Base-by-base conservation (phyloP, 2,329 filamentous ascomycete genomes). In the Trichoderma simmonsii region DNA sequence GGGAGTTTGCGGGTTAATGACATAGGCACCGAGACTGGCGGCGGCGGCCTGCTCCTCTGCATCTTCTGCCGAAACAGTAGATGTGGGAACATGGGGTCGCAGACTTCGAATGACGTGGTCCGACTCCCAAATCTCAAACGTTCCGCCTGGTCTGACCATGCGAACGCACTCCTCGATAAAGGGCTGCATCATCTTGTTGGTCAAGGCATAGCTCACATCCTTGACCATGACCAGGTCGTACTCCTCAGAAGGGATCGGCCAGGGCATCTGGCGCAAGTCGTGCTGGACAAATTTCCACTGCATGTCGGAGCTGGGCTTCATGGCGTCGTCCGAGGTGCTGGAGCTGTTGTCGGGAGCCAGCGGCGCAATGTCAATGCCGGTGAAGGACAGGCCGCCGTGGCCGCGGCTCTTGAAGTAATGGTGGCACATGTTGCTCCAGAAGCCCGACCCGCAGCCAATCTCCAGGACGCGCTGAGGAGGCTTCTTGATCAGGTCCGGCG, bases 191-290 rank as follows among this genome's bases (percentile, higher is more conserved):
- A 88, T 84, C 59, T 88, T 83, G 30, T 88, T 88, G 8, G 91
- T 85, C n/a, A 89, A 82, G 26, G 84, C 88, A 74, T 96, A 85
- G 69, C 90, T 91, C 77, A 94, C 84, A 79, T 97, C 94, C 81
- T 97, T 97, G 78, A 93, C 87, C 85, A 97, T 94, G 77, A 98
- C 88, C 54, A 97, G 86, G 79, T 97, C 94, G 80, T 97, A 98
- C 76, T 95, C 91, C 43, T 87, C 91, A 73, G 93, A 89, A 2
- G 89, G 86, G 74, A 97, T 94, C 0, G 95, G 95, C 77, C 95
- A 88, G 0, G 93, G 93, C 2, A 87, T 80, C 73, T 89, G 88
- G 72, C 93, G 91, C 74, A 97, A 83, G 80, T 98, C 95, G 79
- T 97, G 94, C 78, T 95, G 92, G 68, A 97, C 89, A 79, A 97